These are phyloP conservation scores for Mycothermus thermophilus DNA, from an alignment of 495 filamentous ascomycete genomes.

Conservation along the genomic window DNA sequence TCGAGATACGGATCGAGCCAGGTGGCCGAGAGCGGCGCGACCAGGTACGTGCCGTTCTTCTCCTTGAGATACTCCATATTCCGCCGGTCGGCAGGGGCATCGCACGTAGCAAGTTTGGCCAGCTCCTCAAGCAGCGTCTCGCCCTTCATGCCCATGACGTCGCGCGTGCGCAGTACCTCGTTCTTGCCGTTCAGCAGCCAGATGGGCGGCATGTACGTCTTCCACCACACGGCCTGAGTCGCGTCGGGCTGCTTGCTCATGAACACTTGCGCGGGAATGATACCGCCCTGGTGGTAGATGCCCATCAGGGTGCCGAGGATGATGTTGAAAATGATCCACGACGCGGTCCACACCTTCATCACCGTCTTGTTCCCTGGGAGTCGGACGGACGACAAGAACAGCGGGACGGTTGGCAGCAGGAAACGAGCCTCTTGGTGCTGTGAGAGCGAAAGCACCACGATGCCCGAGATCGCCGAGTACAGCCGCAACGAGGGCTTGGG, in stretches of 20 bases:
- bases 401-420: slow-evolving; percentile 71
- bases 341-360: slow-evolving; percentile 42
- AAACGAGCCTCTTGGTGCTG: slow-evolving; percentile 94
- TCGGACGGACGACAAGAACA: slow-evolving; percentile 72
- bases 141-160: slow-evolving; percentile 70
- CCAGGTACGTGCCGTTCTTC: slow-evolving; percentile 44
- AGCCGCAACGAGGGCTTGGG: slow-evolving; percentile 44
- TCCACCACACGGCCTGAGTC: slow-evolving; percentile 85
- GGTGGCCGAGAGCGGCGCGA: slow-evolving; percentile 56
- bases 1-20: slow-evolving; percentile 52
- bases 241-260: slow-evolving; percentile 44
- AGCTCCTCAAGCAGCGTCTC: slow-evolving; percentile 46
- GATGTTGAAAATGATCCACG: slow-evolving; percentile 78
- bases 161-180: slow-evolving; percentile 50
- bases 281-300: slow-evolving; percentile 83
- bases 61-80: slow-evolving; percentile 37
- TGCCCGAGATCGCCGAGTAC: slow-evolving; percentile 69
- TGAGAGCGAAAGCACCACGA: slow-evolving; percentile 65
- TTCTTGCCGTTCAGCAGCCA: slow-evolving; percentile 78
- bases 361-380: slow-evolving; percentile 44
- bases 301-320: slow-evolving; percentile 74
- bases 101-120: slow-evolving; percentile 43
- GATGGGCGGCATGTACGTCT: slow-evolving; percentile 85
- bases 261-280: slow-evolving; percentile 67
- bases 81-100: slow-evolving; percentile 34